Evolutionary conservation across 768 basidiomycete genomes (phyloP).

Genomic region (Trametes sanguinea): DNA sequence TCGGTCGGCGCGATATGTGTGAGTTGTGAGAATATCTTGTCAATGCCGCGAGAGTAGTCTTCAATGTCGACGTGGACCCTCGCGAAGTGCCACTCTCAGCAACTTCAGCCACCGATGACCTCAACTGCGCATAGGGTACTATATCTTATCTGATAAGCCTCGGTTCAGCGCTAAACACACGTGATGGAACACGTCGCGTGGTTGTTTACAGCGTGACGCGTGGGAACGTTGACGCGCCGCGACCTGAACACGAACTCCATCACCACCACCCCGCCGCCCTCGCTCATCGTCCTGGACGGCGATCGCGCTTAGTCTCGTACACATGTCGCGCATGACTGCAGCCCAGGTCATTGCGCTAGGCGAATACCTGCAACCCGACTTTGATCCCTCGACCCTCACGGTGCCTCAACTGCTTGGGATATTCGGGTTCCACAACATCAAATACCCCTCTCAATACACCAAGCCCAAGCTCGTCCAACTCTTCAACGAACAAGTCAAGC

Average conservation of each 20-base stretch:
- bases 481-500: constrained; percentile 78
- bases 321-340: constrained; percentile 79
- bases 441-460: constrained; percentile 71
- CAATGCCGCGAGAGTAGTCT: background rate
- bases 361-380: constrained; percentile 78
- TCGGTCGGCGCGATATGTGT: background rate
- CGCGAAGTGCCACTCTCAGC: too few species aligned
- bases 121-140: too few species aligned
- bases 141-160: constrained; percentile 9
- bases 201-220: constrained; percentile 22
- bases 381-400: constrained; percentile 72
- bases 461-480: constrained; percentile 75
- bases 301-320: constrained; percentile 20
- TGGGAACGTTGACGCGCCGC: constrained; percentile 27
- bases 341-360: constrained; percentile 73
- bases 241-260: constrained; percentile 29
- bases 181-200: constrained; percentile 14
- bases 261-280: constrained; percentile 18
- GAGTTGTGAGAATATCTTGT: constrained; percentile 6
- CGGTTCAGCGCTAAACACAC: background rate
- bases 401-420: constrained; percentile 82
- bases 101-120: too few species aligned
- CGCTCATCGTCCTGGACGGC: constrained; percentile 20
- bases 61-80: constrained; percentile 2
- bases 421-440: constrained; percentile 74